Percentiles rank a stretch among this genome's conserved stretches.
Evolutionary conservation across 2,329 filamentous ascomycete species (phyloP).

Genomic region (Daldinia sp.): DNA sequence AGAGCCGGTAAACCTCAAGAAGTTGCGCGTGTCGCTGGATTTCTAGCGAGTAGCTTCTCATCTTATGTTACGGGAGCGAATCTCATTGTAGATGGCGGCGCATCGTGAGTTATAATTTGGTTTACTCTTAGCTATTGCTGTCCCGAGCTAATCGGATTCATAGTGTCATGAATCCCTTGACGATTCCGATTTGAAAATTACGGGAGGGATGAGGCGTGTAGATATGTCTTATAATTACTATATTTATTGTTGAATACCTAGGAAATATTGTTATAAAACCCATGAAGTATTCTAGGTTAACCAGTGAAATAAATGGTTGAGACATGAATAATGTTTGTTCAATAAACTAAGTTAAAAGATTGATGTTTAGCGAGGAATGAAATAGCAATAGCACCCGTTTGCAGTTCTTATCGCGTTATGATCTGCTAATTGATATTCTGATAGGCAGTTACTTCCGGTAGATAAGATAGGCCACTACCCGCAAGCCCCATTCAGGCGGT

Average conservation of each 20-base stretch:
- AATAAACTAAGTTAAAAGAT: not conserved
- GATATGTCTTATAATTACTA: not conserved
- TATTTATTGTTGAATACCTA: too few relatives aligned
- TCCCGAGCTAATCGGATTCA: not conserved
- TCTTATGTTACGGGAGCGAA: constrained; percentile 73
- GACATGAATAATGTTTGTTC: too few relatives aligned
- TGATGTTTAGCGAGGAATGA: not conserved
- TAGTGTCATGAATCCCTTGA: constrained; percentile 7
- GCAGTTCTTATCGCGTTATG: constrained; percentile 2
- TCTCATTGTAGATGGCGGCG: constrained; percentile 71
- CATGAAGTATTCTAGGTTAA: not conserved
- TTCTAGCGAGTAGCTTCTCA: constrained; percentile 72
- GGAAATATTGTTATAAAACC: too few relatives aligned
- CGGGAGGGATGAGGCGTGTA: not conserved
- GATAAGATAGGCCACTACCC: constrained; percentile 1
- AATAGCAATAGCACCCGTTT: not conserved
- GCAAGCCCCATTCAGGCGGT: not conserved
- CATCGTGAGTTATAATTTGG: constrained; percentile 52
- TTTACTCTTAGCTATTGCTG: not conserved
- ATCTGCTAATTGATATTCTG: not conserved
- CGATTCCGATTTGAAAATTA: not conserved
- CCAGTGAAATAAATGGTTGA: not conserved
- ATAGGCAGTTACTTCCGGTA: constrained; percentile 3
- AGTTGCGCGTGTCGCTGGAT: constrained; percentile 70
- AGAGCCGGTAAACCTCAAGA: constrained; percentile 68